phyloP scores from a whole-genome alignment of 805 yeast genomes.

The Saccharomyces mikatae region DNA sequence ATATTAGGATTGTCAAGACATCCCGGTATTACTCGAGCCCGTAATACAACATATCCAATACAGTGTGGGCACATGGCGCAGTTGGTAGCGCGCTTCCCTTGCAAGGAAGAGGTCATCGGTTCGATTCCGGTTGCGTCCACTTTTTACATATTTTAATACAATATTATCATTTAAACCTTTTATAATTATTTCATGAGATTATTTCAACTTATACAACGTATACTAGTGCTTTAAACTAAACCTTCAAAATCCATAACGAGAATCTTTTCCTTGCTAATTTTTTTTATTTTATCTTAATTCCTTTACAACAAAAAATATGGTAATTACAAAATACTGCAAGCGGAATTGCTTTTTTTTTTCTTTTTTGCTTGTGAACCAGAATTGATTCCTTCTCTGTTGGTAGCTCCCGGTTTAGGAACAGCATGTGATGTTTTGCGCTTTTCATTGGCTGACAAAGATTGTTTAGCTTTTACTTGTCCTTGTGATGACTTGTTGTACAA shows the following conservation, averaged over 20 bases:
- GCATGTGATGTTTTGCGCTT: background rate
- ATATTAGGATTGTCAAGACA: too few species aligned
- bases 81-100: slow-evolving; percentile 1
- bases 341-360: slow-evolving; percentile 15
- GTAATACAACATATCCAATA: too few species aligned
- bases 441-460: background rate
- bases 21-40: too few species aligned
- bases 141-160: background rate
- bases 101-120: slow-evolving; percentile 2
- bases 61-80: slow-evolving; percentile 3
- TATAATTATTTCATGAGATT: background rate
- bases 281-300: background rate
- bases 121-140: slow-evolving; percentile 1
- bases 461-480: background rate
- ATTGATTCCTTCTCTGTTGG: slow-evolving; percentile 1
- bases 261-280: background rate
- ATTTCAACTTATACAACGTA: background rate
- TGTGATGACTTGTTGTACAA: slow-evolving; percentile 3
- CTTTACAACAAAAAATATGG: background rate
- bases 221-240: background rate
- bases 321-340: slow-evolving; percentile 13
- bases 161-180: too few species aligned
- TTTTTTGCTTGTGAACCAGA: slow-evolving; percentile 7
- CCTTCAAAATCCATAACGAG: background rate
- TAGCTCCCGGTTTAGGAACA: background rate